Evolutionary conservation across 371 early-diverging fungal genomes (phyloP), one percentile per base, ranked within the genome.

Genomic region (Apophysomyces variabilis): DNA sequence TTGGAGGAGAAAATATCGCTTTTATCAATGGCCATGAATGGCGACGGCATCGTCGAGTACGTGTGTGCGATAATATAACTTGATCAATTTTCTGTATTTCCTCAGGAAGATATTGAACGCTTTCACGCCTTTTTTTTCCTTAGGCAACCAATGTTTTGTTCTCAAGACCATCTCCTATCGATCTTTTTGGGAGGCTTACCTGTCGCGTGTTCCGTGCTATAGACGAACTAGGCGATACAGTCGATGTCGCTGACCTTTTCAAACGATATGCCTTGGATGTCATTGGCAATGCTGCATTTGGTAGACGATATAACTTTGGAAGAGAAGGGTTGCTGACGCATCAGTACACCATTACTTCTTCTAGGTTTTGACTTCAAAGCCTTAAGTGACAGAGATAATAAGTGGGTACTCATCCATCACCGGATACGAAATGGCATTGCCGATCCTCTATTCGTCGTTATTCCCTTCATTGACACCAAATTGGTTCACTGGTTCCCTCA

Each of bases 141-240:
- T 18, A 50, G 18, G 73, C 76, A 9, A 75, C 72, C 2, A 79
- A 77, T 14, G 78, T 79, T 1, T 74, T 68, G 0, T 82, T 82
- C 39, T 76, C 74, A 14, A 64, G 74, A 18, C 58, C 70, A 1
- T 70, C 73, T 68, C 73, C 80, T 0, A 43, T 77, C 1, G 67
- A 69, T 12, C 35, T 57, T 5, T 77, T 82, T 67, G 78, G 70
- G 1, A 16, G 66, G 9, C 54, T 76, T 7, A 66, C 58, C 6
- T 32, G 37, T 11, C 58, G 39, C 0, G 66, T 80, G 65, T 68
- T 79, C 37, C 35, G 8, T 16, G 41, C 65, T 1, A 65, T 74
- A 8, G 71, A 76, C 7, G 50, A 38, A 4, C n/a, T 50, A 9
- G 54, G 8, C 1, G 9, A 7, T 3, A 50, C n/a, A 21, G 11